phyloP scores from a whole-genome alignment of 306 rosid genomes.

The Begonia peltatifolia region DNA sequence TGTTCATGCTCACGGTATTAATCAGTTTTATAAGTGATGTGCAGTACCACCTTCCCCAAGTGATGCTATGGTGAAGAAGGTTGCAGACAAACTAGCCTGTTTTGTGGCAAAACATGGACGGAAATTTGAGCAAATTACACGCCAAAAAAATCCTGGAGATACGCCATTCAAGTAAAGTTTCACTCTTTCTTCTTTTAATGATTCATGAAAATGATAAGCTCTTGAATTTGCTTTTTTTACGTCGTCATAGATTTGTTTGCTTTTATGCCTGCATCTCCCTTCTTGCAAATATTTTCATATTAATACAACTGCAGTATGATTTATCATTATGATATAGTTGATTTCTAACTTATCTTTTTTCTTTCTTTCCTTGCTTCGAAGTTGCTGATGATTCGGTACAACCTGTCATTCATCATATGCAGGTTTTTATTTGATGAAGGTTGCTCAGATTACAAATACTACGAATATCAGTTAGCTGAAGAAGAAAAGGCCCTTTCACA shows the following conservation, averaged over 20 bases:
- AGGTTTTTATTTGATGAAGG: slow-evolving; percentile 75
- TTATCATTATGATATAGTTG: no score
- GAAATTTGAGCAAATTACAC: slow-evolving; percentile 90
- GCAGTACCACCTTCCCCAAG: slow-evolving; percentile 95
- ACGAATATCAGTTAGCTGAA: slow-evolving; percentile 63
- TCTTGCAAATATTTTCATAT: not conserved
- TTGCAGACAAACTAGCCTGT: slow-evolving; percentile 98
- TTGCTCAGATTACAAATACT: slow-evolving; percentile 82
- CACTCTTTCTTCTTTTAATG: not conserved
- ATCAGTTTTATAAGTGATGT: slow-evolving; percentile 99
- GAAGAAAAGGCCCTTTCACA: slow-evolving; percentile 59
- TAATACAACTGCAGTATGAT: not conserved
- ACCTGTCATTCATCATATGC: slow-evolving; percentile 10
- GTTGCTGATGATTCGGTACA: slow-evolving; percentile 1
- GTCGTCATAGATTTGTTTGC: not conserved
- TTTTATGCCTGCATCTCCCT: no score
- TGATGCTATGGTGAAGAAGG: slow-evolving; percentile 97
- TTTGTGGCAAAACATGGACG: slow-evolving; percentile 99
- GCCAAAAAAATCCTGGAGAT: slow-evolving; percentile 95
- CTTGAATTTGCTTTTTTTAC: not conserved
- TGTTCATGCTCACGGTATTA: slow-evolving; percentile 98
- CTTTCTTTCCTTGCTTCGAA: not conserved
- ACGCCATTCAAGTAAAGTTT: slow-evolving; percentile 76
- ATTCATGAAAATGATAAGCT: not conserved
- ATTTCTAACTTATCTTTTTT: no score